Conservation (phyloP, 1,139 yeast species). For the Kodamaea alishanica region DNA sequence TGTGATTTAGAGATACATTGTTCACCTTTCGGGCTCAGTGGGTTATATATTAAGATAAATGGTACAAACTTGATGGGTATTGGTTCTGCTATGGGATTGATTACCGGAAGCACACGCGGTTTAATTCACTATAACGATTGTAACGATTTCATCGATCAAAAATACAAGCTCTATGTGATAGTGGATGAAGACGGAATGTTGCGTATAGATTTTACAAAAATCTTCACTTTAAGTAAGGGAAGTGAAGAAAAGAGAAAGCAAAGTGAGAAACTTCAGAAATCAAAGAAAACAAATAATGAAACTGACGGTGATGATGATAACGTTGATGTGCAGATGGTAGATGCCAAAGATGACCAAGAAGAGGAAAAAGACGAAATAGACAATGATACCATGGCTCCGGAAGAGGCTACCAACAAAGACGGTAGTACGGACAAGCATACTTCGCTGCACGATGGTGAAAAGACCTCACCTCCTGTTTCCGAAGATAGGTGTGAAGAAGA, state of each 20-base stretch:
- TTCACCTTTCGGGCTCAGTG: conserved; percentile 58
- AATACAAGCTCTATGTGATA: conserved; percentile 51
- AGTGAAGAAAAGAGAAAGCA: conserved; percentile 3
- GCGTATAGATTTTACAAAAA: conserved; percentile 53
- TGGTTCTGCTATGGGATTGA: conserved; percentile 57
- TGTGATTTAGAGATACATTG: conserved; percentile 56
- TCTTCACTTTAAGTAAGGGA: conserved; percentile 25
- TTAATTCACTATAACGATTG: conserved; percentile 49
- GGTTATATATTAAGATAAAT: conserved; percentile 49
- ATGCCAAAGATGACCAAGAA: conserved; percentile 10
- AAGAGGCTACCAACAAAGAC: conserved; percentile 5
- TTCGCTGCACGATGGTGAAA: too few relatives aligned
- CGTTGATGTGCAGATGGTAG: not conserved
- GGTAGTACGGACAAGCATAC: conserved; percentile 8
- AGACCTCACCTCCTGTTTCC: too few relatives aligned
- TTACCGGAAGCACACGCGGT: conserved; percentile 53
- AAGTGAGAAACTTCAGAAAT: conserved; percentile 1
- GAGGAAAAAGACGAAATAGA: conserved; percentile 6
- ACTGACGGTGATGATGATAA: not conserved
- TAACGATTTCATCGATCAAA: conserved; percentile 45
- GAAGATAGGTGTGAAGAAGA: conserved; percentile 24
- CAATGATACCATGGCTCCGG: conserved; percentile 1
- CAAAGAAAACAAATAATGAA: not conserved
- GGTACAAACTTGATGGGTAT: conserved; percentile 54
- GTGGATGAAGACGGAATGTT: conserved; percentile 48